Evolutionary conservation across 345 rosid species (phyloP), one percentile per base, ranked within the genome.

Genomic region (Eucalyptus fibrosa): DNA sequence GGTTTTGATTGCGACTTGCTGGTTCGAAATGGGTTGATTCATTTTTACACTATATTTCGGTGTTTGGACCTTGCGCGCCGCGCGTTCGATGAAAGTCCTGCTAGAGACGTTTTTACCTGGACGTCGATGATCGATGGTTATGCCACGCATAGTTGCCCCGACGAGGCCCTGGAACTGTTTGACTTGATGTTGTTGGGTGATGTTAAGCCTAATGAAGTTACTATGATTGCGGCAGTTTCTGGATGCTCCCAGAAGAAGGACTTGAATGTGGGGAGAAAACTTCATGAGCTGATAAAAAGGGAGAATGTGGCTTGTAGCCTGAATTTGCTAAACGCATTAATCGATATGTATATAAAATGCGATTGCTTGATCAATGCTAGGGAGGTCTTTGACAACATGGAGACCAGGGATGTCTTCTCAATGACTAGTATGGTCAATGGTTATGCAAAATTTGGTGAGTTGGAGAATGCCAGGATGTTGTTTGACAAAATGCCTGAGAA

Each of bases 401-500:
- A 45, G 50, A 86, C 50, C 40, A 91, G 89, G 81, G 94, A 93
- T 87, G 93, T 93, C n/a, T 93, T 92, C 90, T 91, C 94, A 1
- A 92, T 93, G 94, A 93, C 94, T n/a, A 93, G 88, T 49, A 93
- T 93, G 92, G 90, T 93, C 47, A 90, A 93, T 6, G 93, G 94
- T 67, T 91, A 90, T 87, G 94, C 94, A 42, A 93, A 92, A 89
- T 56, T 49, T 87, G 93, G 91, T 11, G 91, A 92, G 88, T 72
- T 91, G 16, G 91, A 90, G 49, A 12, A 77, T 10, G 94, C 93
- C 1, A 90, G 93, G 86, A 72, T 77, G 59, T 51, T 93, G 90
- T 93, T 93, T 21, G 80, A 92, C 88, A 91, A 89, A 72, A 92
- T 93, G 93, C 94, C 93, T 12, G 90, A 88, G 88, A 93, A 91